Conservation (phyloP, 192 early-diverging fungal species). For the Rhizophagus sp. region DNA sequence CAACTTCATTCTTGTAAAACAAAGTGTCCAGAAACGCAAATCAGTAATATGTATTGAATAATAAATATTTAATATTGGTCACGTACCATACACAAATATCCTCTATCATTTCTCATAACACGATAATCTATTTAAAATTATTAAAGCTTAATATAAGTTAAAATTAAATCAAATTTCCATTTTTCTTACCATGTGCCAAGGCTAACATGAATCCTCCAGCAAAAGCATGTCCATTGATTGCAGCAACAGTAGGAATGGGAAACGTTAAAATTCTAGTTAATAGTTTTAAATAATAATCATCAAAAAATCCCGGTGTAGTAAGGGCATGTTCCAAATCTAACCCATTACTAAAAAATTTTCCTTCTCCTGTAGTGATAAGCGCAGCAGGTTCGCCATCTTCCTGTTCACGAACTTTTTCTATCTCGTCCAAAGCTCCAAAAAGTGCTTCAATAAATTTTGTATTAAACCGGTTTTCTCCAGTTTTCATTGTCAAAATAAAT, state of each 20-base stretch:
- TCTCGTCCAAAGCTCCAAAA: slow-evolving; percentile 55
- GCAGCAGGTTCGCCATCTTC: slow-evolving; percentile 53
- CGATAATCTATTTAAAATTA: slow-evolving; percentile 56
- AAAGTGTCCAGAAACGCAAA: background rate
- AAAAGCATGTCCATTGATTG: slow-evolving; percentile 80
- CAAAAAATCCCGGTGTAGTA: slow-evolving; percentile 44
- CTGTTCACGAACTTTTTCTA: slow-evolving; percentile 47
- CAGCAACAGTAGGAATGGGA: slow-evolving; percentile 71
- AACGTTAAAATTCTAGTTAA: slow-evolving; percentile 65
- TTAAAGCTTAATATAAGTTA: background rate
- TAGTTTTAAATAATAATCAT: slow-evolving; percentile 57
- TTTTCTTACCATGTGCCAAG: slow-evolving; percentile 47
- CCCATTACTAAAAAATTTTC: slow-evolving; percentile 76
- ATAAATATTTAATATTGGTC: background rate
- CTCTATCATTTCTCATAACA: slow-evolving; percentile 73
- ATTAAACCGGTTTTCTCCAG: slow-evolving; percentile 71
- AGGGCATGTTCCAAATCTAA: slow-evolving; percentile 54
- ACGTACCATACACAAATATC: slow-evolving; percentile 70
- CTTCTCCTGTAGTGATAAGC: slow-evolving; percentile 61
- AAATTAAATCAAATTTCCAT: background rate
- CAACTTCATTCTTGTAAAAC: slow-evolving; percentile 63
- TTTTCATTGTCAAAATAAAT: slow-evolving; percentile 65
- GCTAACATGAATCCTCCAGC: slow-evolving; percentile 74
- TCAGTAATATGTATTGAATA: background rate
- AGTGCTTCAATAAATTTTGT: slow-evolving; percentile 57